Base-by-base conservation (phyloP, 1,284 basidiomycete species). In the Sanghuangporus sanghuang region DNA sequence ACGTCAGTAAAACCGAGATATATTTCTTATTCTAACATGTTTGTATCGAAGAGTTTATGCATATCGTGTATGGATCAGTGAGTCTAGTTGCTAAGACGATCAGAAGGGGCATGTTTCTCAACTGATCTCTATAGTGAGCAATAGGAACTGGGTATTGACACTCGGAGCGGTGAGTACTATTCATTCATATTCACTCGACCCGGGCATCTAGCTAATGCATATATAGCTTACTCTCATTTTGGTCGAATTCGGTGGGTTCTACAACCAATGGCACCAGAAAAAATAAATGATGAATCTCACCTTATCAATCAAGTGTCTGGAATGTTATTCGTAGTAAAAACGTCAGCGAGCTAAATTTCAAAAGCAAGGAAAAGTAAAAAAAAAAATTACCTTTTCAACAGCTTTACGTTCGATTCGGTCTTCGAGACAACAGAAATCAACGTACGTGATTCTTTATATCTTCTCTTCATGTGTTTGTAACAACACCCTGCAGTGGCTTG, bases 41-140 rank as follows among this genome's bases (percentile, higher is more conserved):
- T 23, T 23, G 23, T 23, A 27, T 18, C 6, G 16, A 21, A 62
- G 61, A 14, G 56, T 42, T 44, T 62, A 56, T 23, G 5, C 61
- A 8, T 53, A 53, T 6, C 35, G 61, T 56, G 61, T 62, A 16
- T 62, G 54, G 53, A 56, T 49, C 35, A 35, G 61, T 62, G 35
- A 56, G 61, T 55, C 3, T 16, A 3, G 21, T n/a, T 3, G 11
- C 3, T 27, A 11, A 21, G 18, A 42, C 12, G 35, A 36, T 36
- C 49, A 2, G 23, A 23, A 9, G 1, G 1, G 11, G 4, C 21
- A 11, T 6, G 3, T 35, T 1, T 36, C 48, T n/a, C 2, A 3
- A n/a, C 18, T 23, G 7, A 23, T 23, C 2, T 23, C 23, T 23
- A 23, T 23, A 64, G 63, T 64, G 58, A 64, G 63, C 57, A 56